A percentile compares a stretch with the other conserved stretches of the same genome.
Evolutionary conservation across 2,329 filamentous ascomycete genomes (phyloP).

Genomic region (Gremmenia infestans): DNA sequence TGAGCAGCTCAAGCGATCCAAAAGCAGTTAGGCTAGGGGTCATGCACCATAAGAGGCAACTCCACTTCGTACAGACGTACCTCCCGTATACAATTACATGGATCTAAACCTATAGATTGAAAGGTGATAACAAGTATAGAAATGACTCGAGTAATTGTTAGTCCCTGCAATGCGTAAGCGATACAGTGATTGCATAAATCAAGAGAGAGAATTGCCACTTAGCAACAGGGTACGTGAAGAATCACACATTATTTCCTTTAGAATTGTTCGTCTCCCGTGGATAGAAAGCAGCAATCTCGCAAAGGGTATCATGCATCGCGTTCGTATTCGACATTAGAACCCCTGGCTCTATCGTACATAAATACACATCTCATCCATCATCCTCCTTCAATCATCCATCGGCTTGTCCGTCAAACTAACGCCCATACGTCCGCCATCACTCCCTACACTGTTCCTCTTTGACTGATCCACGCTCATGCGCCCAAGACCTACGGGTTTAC

Average conservation of each 20-base stretch:
- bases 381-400: conserved; percentile 61
- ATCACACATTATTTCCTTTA: not conserved
- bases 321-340: conserved; percentile 16
- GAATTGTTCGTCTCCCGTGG: not conserved
- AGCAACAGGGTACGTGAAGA: no score
- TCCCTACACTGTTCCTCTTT: conserved; percentile 29
- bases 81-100: no score
- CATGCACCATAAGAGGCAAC: no score
- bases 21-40: no score
- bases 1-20: no score
- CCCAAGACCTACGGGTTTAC: conserved; percentile 30
- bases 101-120: no score
- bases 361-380: conserved; percentile 6
- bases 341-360: conserved; percentile 20
- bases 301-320: conserved; percentile 20
- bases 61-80: no score
- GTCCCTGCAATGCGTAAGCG: no score
- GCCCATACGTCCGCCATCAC: conserved; percentile 38
- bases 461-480: conserved; percentile 29
- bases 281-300: not conserved
- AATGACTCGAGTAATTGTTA: no score
- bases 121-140: no score
- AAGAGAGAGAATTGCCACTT: no score
- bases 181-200: no score
- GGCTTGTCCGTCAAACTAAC: conserved; percentile 70